phyloP scores from a whole-genome alignment of 805 yeast species.

The Candida chilensis region DNA sequence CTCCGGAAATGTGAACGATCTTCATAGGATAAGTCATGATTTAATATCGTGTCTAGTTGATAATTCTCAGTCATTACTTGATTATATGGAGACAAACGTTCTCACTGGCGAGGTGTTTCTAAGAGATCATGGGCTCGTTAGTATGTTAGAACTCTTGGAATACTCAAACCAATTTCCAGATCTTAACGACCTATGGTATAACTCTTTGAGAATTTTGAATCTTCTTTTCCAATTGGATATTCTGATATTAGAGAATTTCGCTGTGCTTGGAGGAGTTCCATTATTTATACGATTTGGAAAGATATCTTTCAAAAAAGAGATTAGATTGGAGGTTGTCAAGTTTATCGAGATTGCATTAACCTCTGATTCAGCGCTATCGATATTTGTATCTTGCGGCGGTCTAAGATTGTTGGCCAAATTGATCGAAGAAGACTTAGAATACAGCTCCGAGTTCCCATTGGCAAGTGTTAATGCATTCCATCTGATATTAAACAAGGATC shows the following conservation, averaged over 20 bases:
- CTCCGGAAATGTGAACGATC: conserved; percentile 17
- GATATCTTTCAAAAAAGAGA: conserved; percentile 16
- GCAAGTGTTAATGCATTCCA: conserved; percentile 25
- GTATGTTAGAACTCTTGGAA: conserved; percentile 27
- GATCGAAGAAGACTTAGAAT: conserved; percentile 34
- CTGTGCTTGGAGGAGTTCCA: conserved; percentile 34
- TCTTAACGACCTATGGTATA: conserved; percentile 23
- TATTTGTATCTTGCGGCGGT: conserved; percentile 38
- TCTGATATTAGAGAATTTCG: conserved; percentile 27
- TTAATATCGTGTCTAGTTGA: conserved; percentile 17
- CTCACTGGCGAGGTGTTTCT: conserved; percentile 25
- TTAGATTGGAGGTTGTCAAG: conserved; percentile 24
- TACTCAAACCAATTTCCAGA: conserved; percentile 20
- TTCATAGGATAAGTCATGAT: conserved; percentile 19
- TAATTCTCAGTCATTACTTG: conserved; percentile 25
- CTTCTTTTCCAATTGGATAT: conserved; percentile 17
- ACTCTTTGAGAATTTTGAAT: conserved; percentile 23
- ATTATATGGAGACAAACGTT: conserved; percentile 27
- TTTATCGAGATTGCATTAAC: conserved; percentile 21
- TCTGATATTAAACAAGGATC: conserved; percentile 20
- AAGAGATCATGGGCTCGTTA: conserved; percentile 30
- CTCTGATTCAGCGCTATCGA: conserved; percentile 24
- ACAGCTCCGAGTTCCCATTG: conserved; percentile 24
- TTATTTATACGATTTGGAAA: conserved; percentile 24
- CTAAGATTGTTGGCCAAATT: conserved; percentile 31